Base-by-base conservation (phyloP, 345 rosid genomes). In the Litchi chinensis region DNA sequence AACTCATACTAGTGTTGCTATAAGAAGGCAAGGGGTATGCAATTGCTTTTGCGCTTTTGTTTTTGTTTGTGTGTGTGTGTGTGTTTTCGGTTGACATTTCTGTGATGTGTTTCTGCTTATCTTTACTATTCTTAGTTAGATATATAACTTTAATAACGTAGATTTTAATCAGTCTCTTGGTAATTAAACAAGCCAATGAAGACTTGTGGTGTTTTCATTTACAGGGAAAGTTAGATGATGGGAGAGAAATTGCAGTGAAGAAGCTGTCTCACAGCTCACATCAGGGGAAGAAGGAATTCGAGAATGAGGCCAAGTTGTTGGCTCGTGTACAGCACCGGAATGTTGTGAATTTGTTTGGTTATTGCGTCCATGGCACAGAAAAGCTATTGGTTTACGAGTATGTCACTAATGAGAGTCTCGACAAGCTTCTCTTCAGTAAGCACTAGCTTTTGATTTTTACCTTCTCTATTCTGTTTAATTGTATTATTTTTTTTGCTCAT, bases 241-340 rank as follows among this genome's bases (percentile, higher is more conserved):
- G 99, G 63, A 92, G 98, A 82, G 96, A 92, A n/a, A 88, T 97
- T 80, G 99, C 99, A 4, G 99, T 97, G 83, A 97, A 97, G 93
- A 94, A 87, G 87, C 79, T 97, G 72, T 87, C 99, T 50, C 90
- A 82, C 0, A 85, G 75, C 71, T 97, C 98, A 41, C 88, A 78
- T 72, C 99, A 97, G 85, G 98, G 99, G 68, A 92, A 87, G 76
- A 93, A 81, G 71, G 97, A 94, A 88, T 97, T 97, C 65, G 84
- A 76, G 7, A 97, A 94, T 73, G 99, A 97, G 87, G 99, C 97
- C 57, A 93, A 85, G 90, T 71, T 93, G 76, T 88, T 97, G 56
- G 89, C 98, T 54, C 93, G 93, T 67, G 99, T 97, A 50, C 98
- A 97, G 85, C 99, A 97, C 84, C 89, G 93, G 46, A 97, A 97